Percentiles rank a stretch among this genome's conserved stretches.
phyloP scores from a whole-genome alignment of 306 rosid species.

The Comarum palustre region DNA sequence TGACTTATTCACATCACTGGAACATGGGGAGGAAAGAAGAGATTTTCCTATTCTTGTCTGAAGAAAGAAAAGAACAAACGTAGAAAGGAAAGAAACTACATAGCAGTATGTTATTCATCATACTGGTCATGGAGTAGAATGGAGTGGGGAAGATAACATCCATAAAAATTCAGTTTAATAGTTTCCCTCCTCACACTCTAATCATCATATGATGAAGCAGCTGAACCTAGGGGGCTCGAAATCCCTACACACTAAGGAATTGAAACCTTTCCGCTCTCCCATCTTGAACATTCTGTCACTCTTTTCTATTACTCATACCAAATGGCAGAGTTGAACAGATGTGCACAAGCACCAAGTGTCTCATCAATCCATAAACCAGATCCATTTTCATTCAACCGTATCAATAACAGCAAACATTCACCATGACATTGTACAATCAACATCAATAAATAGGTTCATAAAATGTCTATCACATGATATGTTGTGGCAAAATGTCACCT shows the following conservation, averaged over 20 bases:
- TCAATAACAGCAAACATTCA: neutral
- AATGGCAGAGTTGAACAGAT: neutral
- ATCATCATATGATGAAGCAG: neutral
- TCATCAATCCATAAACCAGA: neutral
- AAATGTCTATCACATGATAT: neutral
- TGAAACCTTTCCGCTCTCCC: neutral
- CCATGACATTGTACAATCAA: neutral
- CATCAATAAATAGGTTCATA: neutral
- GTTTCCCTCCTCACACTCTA: neutral
- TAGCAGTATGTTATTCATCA: neutral
- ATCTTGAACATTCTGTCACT: neutral
- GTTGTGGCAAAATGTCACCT: slow-evolving; percentile 39
- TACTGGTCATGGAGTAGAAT: neutral
- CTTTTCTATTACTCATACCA: neutral
- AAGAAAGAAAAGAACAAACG: neutral
- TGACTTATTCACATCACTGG: neutral
- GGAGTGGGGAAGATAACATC: neutral
- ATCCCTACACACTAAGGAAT: neutral
- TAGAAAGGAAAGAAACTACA: neutral
- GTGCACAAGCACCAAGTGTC: neutral
- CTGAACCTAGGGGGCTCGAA: neutral
- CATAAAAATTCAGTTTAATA: slow-evolving; percentile 4
- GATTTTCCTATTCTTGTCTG: neutral
- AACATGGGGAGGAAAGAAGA: neutral
- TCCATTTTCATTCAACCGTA: neutral